A percentile compares a stretch with the other conserved stretches of the same genome.
These are phyloP conservation scores for Penium margaritaceum DNA, from an alignment of 139 green algal genomes.

Conservation along the genomic window DNA sequence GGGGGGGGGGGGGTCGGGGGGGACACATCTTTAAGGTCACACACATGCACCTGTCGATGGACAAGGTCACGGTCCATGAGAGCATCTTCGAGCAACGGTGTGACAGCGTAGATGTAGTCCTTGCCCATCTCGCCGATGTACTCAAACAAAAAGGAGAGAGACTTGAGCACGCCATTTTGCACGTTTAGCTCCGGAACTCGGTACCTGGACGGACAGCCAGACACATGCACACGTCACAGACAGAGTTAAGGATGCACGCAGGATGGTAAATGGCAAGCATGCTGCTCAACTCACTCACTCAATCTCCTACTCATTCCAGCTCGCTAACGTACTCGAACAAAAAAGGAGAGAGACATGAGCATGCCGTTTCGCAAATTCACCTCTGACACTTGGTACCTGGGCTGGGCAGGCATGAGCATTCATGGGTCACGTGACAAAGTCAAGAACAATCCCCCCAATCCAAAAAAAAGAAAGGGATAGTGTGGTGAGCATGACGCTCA, in stretches of 20 bases:
- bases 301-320: no score
- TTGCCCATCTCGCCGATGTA: conserved; percentile 99
- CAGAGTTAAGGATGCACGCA: background rate
- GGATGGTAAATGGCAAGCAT: no score
- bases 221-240: conserved; percentile 4
- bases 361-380: conserved; percentile 97
- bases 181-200: conserved; percentile 58
- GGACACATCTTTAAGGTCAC: no score
- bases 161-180: conserved; percentile 97
- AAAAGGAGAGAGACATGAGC: conserved; percentile 84
- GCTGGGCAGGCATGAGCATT: no score
- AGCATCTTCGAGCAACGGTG: conserved; percentile 88
- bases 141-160: conserved; percentile 98
- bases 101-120: conserved; percentile 92
- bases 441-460: no score
- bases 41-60: conserved; percentile 70
- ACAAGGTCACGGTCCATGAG: conserved; percentile 92
- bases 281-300: no score
- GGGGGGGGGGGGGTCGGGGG: no score
- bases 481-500: no score
- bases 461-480: no score
- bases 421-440: no score
- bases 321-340: conserved; percentile 95
- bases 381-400: conserved; percentile 80
- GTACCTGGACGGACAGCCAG: conserved; percentile 9